These are phyloP conservation scores for Didymella pinodella DNA, from an alignment of 2,329 filamentous ascomycete species.

Conservation along the genomic window DNA sequence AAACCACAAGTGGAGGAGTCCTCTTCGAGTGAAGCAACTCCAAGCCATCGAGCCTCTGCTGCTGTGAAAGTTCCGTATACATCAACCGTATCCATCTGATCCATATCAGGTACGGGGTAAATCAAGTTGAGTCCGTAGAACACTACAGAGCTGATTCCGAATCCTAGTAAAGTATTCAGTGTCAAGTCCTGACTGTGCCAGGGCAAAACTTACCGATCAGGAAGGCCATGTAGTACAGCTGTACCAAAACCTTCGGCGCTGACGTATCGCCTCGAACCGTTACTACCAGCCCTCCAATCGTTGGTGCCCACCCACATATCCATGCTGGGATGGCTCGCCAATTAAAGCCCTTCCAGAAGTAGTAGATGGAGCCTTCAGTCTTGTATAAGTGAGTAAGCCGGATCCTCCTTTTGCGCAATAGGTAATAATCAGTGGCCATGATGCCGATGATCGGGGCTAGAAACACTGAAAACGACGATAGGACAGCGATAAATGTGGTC, in stretches of 20 bases:
- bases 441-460: conserved; percentile 52
- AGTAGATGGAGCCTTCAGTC: conserved; percentile 51
- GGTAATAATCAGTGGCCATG: conserved; percentile 51
- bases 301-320: conserved; percentile 56
- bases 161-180: conserved; percentile 40
- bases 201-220: conserved; percentile 49
- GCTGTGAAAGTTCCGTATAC: conserved; percentile 57
- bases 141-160: conserved; percentile 49
- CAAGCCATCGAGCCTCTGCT: conserved; percentile 53
- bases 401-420: conserved; percentile 48
- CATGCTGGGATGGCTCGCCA: conserved; percentile 55
- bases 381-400: conserved; percentile 51
- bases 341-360: conserved; percentile 56
- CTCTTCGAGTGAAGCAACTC: conserved; percentile 46
- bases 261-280: conserved; percentile 44
- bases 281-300: conserved; percentile 53
- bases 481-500: conserved; percentile 48
- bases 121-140: conserved; percentile 50
- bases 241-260: conserved; percentile 50
- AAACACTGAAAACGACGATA: conserved; percentile 56
- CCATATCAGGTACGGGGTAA: conserved; percentile 53
- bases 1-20: conserved; percentile 7
- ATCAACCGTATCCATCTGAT: conserved; percentile 56
- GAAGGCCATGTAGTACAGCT: conserved; percentile 60
- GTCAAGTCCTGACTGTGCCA: not conserved